Percentiles rank a stretch among this genome's conserved stretches.
Evolutionary conservation across 1,284 basidiomycete genomes (phyloP).

Genomic region (Neolentinus lepideus): DNA sequence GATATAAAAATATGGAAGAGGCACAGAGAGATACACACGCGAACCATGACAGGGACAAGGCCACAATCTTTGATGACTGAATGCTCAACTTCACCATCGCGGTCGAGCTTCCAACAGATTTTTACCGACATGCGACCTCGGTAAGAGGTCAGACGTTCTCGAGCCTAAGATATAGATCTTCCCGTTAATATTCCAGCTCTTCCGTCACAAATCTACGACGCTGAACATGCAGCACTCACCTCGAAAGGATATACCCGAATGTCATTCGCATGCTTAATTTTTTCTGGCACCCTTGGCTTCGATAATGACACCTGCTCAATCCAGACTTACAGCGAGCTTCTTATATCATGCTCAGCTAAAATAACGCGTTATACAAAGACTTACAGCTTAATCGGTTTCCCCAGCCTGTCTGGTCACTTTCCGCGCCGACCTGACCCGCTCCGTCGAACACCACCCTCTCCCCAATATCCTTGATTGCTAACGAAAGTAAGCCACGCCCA

Average conservation of each 20-base stretch:
- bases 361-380: slow-evolving; percentile 23
- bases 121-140: slow-evolving; percentile 89
- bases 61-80: slow-evolving; percentile 86
- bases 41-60: slow-evolving; percentile 93
- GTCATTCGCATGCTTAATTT: slow-evolving; percentile 70
- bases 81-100: slow-evolving; percentile 62
- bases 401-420: slow-evolving; percentile 53
- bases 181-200: neutral
- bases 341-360: slow-evolving; percentile 9
- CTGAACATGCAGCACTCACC: slow-evolving; percentile 35
- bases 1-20: neutral
- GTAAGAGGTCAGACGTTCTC: slow-evolving; percentile 91
- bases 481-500: slow-evolving; percentile 74
- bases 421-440: slow-evolving; percentile 42
- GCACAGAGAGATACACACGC: slow-evolving; percentile 46
- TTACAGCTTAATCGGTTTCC: slow-evolving; percentile 79
- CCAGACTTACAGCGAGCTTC: slow-evolving; percentile 54
- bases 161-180: slow-evolving; percentile 45
- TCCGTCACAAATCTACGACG: too few relatives aligned
- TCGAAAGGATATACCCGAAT: slow-evolving; percentile 85
- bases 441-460: slow-evolving; percentile 92
- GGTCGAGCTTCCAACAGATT: slow-evolving; percentile 77
- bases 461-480: slow-evolving; percentile 81
- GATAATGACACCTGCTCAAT: slow-evolving; percentile 85
- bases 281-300: slow-evolving; percentile 85